Base-by-base conservation (phyloP, 2,329 filamentous ascomycete species). In the Talaromyces sp. region DNA sequence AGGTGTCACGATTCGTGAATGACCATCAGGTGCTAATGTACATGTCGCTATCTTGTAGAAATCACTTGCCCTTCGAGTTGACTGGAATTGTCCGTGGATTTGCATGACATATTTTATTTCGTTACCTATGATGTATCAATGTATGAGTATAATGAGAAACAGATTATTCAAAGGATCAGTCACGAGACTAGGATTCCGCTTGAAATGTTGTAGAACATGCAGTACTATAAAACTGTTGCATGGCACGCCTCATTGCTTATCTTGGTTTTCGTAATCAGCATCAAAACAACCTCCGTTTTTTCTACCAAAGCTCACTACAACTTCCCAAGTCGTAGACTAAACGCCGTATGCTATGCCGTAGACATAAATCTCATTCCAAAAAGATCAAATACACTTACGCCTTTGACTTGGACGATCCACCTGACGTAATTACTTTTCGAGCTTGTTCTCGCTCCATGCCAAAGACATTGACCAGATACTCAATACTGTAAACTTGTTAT, bases 381-480 rank as follows among this genome's bases (percentile, higher is more conserved):
- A 31, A 31, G 9, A 31, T 50, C 31, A 21, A 23, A 5, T 46
- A 57, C 42, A 57, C 28, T 57, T 57, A 57, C 37, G 33, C n/a
- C 44, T 46, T 56, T 59, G 50, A n/a, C 28, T 63, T 63, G 16
- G 62, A 58, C 16, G 61, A 63, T 6, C 63, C 63, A 21, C 72
- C 72, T 57, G 66, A 66, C 48, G 75, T 55, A 18, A 78, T 78
- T 58, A 82, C 71, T 56, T 75, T 72, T 59, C 79, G 77, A 18
- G 85, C 85, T 70, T 86, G 82, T 62, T 83, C 79, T 12, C 76
- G 74, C 23, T 79, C 77, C 14, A 85, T 76, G 14, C 86, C 86
- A 57, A 88, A 82, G n/a, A 87, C 79, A 68, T 84, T 85, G 44
- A 84, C 82, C 58, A 89, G 78, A 73, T 88, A 88, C 67, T 88